A percentile compares a stretch with the other conserved stretches of the same genome.
Evolutionary conservation across 768 basidiomycete species (phyloP).

Genomic region (Lepiota venenata): DNA sequence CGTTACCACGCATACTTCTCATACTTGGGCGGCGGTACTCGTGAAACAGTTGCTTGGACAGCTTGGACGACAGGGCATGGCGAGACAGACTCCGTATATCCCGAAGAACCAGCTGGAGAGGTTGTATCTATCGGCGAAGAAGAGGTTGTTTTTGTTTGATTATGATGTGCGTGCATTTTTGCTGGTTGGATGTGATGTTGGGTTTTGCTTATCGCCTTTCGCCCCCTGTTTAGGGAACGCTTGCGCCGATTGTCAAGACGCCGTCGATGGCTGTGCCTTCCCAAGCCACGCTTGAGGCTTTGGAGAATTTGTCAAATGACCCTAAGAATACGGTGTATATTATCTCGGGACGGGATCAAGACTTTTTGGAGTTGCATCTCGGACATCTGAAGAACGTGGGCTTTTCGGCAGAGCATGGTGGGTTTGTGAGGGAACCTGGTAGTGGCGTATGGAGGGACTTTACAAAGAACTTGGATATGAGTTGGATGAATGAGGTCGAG

Average conservation of each 20-base stretch:
- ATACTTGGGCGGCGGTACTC: constrained; percentile 90
- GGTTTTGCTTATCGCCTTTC: too few relatives aligned
- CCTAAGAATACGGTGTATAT: constrained; percentile 93
- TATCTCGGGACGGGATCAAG: constrained; percentile 93
- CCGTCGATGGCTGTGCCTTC: constrained; percentile 88
- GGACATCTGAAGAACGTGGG: constrained; percentile 82
- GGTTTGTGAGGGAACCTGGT: constrained; percentile 80
- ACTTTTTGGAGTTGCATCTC: constrained; percentile 88
- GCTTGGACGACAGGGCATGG: constrained; percentile 73
- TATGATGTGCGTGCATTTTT: constrained; percentile 68
- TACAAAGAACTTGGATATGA: constrained; percentile 93
- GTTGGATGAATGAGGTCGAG: constrained; percentile 93
- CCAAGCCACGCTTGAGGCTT: constrained; percentile 65
- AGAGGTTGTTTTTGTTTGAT: constrained; percentile 91
- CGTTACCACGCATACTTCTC: constrained; percentile 91
- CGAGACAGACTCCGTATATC: constrained; percentile 83
- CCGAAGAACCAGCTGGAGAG: constrained; percentile 56
- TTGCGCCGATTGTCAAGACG: constrained; percentile 94
- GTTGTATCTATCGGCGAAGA: constrained; percentile 66
- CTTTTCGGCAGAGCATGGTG: constrained; percentile 95
- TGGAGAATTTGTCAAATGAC: constrained; percentile 69
- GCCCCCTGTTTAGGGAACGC: constrained; percentile 95
- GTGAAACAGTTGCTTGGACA: constrained; percentile 85
- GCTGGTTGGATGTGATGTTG: not conserved
- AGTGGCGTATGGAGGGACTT: constrained; percentile 75